Evolutionary conservation across 2,329 filamentous ascomycete genomes (phyloP), one percentile per base, ranked within the genome.

Genomic region (Helotiales sp.): DNA sequence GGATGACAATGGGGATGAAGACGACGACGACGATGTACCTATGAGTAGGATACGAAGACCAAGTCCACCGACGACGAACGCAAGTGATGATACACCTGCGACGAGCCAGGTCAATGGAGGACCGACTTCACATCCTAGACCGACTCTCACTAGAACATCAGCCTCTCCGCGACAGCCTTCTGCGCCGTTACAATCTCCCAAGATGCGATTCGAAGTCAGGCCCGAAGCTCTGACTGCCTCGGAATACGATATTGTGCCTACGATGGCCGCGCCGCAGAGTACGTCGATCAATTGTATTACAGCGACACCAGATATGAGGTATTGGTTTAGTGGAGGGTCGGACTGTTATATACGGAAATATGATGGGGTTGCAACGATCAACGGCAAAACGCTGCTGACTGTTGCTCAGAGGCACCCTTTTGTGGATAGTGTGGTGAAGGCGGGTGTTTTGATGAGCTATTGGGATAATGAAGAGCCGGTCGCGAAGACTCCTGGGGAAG

Each of bases 281-380:
- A 99, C 95, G 2, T 97, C 92, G 53, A 91, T 99, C 74, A 99
- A 99, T 71, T 88, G 92, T 9, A 84, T 99, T 58, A 87, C 92
- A 24, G 88, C 95, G 30, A 99, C 95, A 0, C 93, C 92, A 2
- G 95, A 99, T 73, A 88, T 97, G 80, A 85, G 92, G 55, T 98
- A 92, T 83, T 93, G 96, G 73, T 93, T 98, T 72, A 96, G 88
- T 10, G 95, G 95, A 34, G 95, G 95, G 0, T 88, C 90, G 0
- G 95, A 99, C 75, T 93, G 95, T 48, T 99, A 96, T 70, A 93
- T 99, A 62, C 85, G 95, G 57, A 98, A 97, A 73, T 98, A 96
- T 75, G 96, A 99, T 72, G 96, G 95, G 72, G 87, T 90, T 2
- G 91, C 92, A 33, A 97, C 95, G 5, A 93, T 96, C 65, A 99